Conservation (phyloP, 2,329 filamentous ascomycete genomes). For the Chrysosporium queenslandicum region DNA sequence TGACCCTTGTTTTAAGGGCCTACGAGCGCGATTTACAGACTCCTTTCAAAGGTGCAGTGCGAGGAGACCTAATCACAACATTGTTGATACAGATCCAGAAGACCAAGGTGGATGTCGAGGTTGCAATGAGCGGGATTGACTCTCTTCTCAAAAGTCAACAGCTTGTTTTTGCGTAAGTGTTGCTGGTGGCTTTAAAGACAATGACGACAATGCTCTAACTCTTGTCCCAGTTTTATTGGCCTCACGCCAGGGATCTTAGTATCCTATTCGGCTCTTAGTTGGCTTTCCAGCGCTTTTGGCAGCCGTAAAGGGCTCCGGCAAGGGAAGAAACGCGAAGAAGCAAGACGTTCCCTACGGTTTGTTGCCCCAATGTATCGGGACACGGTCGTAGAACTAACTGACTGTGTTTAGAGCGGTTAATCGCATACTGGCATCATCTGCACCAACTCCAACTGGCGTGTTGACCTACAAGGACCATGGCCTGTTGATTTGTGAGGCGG, state of each 20-base stretch:
- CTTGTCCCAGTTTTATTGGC: constrained; percentile 61
- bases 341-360: constrained; percentile 64
- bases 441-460: constrained; percentile 61
- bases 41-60: constrained; percentile 71
- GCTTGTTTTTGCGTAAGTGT: constrained; percentile 66
- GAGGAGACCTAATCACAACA: constrained; percentile 78
- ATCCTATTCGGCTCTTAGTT: constrained; percentile 62
- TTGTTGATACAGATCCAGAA: constrained; percentile 96
- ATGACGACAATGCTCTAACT: constrained; percentile 6
- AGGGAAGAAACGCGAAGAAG: constrained; percentile 56
- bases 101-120: constrained; percentile 95
- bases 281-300: constrained; percentile 59
- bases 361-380: constrained; percentile 6
- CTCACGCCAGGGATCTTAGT: constrained; percentile 89
- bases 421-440: constrained; percentile 60
- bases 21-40: constrained; percentile 81
- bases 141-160: constrained; percentile 91
- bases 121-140: constrained; percentile 93
- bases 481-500: constrained; percentile 77
- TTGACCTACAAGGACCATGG: constrained; percentile 90
- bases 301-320: constrained; percentile 58
- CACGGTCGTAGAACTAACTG: background rate
- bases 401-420: constrained; percentile 57
- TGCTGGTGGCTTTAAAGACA: background rate
- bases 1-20: constrained; percentile 80